Percentiles rank a stretch among this genome's conserved stretches.
Conservation (phyloP, 208 protist genomes). For the Leishmania martiniquensis region DNA sequence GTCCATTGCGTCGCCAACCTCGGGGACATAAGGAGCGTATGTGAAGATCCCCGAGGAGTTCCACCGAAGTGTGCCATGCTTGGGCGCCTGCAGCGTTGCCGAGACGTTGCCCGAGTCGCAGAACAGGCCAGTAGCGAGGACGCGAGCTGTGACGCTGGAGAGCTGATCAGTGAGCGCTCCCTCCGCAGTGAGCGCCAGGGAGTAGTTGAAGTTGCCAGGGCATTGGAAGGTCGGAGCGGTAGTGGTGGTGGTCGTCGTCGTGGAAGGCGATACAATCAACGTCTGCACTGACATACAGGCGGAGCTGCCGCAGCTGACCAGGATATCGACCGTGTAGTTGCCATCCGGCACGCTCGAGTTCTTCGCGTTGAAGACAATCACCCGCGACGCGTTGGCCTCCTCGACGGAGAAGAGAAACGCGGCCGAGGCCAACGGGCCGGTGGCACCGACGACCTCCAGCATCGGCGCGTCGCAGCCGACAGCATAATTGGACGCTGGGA, state of each 20-base stretch:
- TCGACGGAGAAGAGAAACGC: slow-evolving; percentile 27
- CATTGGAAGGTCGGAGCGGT: slow-evolving; percentile 18
- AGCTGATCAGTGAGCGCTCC: slow-evolving; percentile 30
- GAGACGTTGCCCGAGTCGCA: slow-evolving; percentile 31
- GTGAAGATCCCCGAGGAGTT: slow-evolving; percentile 43
- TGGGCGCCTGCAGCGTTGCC: slow-evolving; percentile 12
- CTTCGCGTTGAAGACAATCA: slow-evolving; percentile 48
- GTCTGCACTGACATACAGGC: slow-evolving; percentile 41
- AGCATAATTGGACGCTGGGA: slow-evolving; percentile 18
- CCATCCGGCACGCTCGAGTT: slow-evolving; percentile 34
- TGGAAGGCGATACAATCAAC: slow-evolving; percentile 22
- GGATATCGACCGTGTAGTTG: slow-evolving; percentile 43
- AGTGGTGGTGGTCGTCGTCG: slow-evolving; percentile 26
- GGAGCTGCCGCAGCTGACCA: slow-evolving; percentile 46
- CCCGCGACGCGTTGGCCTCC: slow-evolving; percentile 15
- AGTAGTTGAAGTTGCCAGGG: slow-evolving; percentile 46
- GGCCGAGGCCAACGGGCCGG: neutral
- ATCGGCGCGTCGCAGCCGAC: slow-evolving; percentile 11
- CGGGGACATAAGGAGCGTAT: slow-evolving; percentile 18
- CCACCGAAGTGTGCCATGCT: slow-evolving; percentile 12
- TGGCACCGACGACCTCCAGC: slow-evolving; percentile 8
- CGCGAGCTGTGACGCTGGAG: slow-evolving; percentile 29
- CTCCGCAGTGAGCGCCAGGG: slow-evolving; percentile 40
- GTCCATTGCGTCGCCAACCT: slow-evolving; percentile 36
- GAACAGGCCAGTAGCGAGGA: slow-evolving; percentile 16